Evolutionary conservation across 768 basidiomycete genomes (phyloP).

Genomic region (Leucosporidium yakuticum): DNA sequence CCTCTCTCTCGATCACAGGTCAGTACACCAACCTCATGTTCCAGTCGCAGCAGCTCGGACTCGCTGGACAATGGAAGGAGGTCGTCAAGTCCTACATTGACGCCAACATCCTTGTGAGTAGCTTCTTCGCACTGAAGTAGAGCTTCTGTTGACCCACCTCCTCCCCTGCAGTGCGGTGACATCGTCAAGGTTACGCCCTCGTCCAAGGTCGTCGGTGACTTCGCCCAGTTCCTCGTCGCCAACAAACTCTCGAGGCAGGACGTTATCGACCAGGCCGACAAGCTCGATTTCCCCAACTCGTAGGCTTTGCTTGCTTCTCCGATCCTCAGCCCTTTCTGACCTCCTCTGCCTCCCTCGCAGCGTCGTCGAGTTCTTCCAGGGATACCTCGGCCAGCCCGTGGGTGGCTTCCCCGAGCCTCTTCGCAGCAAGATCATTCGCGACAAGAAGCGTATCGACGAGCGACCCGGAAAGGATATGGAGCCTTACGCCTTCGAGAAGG

Average conservation of each 20-base stretch:
- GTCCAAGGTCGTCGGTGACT: slow-evolving; percentile 97
- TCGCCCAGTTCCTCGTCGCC: slow-evolving; percentile 82
- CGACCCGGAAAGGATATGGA: slow-evolving; percentile 83
- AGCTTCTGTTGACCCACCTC: neutral
- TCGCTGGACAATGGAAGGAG: slow-evolving; percentile 93
- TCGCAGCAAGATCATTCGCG: slow-evolving; percentile 81
- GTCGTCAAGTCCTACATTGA: slow-evolving; percentile 99
- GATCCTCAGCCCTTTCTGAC: neutral
- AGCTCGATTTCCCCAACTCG: slow-evolving; percentile 86
- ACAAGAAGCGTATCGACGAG: slow-evolving; percentile 86
- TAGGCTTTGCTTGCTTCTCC: slow-evolving; percentile 51
- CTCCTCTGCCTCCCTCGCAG: slow-evolving; percentile 13
- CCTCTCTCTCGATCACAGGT: slow-evolving; percentile 39
- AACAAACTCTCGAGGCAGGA: slow-evolving; percentile 83
- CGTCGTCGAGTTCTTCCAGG: slow-evolving; percentile 88
- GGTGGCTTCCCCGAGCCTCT: slow-evolving; percentile 98
- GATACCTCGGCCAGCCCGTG: slow-evolving; percentile 89
- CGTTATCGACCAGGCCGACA: slow-evolving; percentile 75
- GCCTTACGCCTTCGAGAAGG: slow-evolving; percentile 91
- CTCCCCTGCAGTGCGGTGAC: slow-evolving; percentile 69
- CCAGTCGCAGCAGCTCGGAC: slow-evolving; percentile 95
- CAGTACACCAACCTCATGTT: slow-evolving; percentile 57
- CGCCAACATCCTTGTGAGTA: slow-evolving; percentile 81
- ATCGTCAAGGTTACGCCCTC: slow-evolving; percentile 96
- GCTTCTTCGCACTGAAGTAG: neutral